Conservation (phyloP, 805 yeast genomes). For the Metschnikowia picachoensis region DNA sequence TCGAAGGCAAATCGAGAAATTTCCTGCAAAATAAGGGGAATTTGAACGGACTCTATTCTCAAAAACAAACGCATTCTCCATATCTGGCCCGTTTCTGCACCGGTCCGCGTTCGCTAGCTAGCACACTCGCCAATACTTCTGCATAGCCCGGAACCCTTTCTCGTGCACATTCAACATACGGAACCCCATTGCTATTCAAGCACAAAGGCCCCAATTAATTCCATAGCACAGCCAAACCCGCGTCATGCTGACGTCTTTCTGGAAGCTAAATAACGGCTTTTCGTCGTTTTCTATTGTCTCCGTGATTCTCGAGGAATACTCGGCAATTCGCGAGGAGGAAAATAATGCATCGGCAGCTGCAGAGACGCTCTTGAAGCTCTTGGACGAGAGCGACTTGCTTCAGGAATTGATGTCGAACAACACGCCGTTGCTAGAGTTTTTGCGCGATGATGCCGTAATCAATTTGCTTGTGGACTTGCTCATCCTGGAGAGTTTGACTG, state of each 20-base stretch:
- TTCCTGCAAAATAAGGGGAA: no score
- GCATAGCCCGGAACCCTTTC: no score
- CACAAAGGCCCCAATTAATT: no score
- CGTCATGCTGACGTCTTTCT: conserved; percentile 43
- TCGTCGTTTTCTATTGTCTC: conserved; percentile 40
- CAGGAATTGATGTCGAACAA: conserved; percentile 68
- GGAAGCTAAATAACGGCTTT: conserved; percentile 46
- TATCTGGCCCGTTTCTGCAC: no score
- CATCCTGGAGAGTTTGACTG: conserved; percentile 21
- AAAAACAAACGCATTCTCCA: no score
- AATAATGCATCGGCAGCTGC: conserved; percentile 15
- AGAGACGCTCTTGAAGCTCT: conserved; percentile 30
- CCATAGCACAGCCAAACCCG: no score
- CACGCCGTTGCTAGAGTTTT: conserved; percentile 68
- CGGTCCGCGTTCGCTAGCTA: no score
- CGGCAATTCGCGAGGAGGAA: conserved; percentile 20
- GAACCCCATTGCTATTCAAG: no score
- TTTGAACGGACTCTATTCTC: no score
- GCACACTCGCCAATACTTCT: no score
- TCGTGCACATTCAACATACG: no score
- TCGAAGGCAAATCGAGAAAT: no score
- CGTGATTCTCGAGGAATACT: conserved; percentile 35
- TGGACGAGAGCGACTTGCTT: conserved; percentile 41
- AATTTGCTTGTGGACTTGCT: conserved; percentile 37
- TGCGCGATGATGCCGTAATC: conserved; percentile 46